Percentiles rank a stretch among this genome's conserved stretches.
phyloP scores from a whole-genome alignment of 208 protist species.

The Trypanosoma rangeli region DNA sequence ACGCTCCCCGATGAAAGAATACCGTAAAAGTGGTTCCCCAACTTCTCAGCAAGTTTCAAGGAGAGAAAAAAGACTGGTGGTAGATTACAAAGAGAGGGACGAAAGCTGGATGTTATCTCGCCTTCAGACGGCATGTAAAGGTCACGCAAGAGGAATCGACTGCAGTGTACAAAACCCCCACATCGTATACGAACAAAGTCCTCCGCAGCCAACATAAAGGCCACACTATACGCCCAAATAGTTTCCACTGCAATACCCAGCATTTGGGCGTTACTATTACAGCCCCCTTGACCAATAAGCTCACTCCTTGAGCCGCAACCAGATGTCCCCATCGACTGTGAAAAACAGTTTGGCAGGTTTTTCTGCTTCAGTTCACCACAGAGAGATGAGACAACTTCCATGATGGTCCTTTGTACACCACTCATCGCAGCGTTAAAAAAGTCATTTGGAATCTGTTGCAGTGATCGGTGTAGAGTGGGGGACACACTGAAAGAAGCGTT shows the following conservation, averaged over 20 bases:
- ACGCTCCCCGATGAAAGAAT: background rate
- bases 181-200: conserved; percentile 5
- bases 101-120: background rate
- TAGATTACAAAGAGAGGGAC: conserved; percentile 4
- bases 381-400: conserved; percentile 14
- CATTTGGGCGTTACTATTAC: background rate
- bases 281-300: background rate
- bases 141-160: conserved; percentile 2
- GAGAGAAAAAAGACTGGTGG: conserved; percentile 30
- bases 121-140: background rate
- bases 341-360: background rate
- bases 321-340: background rate
- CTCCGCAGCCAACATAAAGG: conserved; percentile 9
- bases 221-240: conserved; percentile 27
- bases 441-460: conserved; percentile 11
- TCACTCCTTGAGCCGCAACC: background rate
- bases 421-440: background rate
- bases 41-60: background rate
- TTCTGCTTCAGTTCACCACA: conserved; percentile 5
- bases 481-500: background rate
- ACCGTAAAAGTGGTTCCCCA: conserved; percentile 19
- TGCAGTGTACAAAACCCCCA: conserved; percentile 1
- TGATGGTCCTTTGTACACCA: background rate
- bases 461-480: background rate
- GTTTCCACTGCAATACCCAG: conserved; percentile 14